These are phyloP conservation scores for Helicosporidium sp. DNA, from an alignment of 139 green algal genomes.

Conservation along the genomic window DNA sequence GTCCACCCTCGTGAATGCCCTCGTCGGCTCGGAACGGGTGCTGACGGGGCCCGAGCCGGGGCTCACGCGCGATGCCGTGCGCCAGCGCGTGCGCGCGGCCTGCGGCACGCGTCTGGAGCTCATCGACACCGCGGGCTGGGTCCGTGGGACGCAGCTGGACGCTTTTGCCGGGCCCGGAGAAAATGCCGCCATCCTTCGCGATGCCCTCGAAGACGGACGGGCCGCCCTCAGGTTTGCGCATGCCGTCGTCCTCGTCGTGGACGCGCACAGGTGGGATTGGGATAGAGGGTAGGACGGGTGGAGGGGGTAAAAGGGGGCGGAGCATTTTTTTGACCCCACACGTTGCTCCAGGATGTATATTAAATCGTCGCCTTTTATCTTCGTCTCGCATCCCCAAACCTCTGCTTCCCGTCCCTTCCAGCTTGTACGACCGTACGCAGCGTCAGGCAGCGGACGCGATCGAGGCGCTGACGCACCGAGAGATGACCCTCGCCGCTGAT, in stretches of 20 bases:
- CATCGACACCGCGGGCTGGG: slow-evolving; percentile 79
- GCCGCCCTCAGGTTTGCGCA: slow-evolving; percentile 40
- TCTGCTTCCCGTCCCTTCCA: too few species aligned
- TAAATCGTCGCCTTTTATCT: too few species aligned
- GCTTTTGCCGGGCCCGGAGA: too few species aligned
- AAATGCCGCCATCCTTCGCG: too few species aligned
- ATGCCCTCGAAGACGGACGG: slow-evolving; percentile 17
- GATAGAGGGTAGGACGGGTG: too few species aligned
- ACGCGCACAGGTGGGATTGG: slow-evolving; percentile 26
- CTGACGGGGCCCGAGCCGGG: slow-evolving; percentile 81
- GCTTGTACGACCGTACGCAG: too few species aligned
- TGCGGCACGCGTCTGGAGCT: slow-evolving; percentile 55
- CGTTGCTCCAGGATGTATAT: too few species aligned
- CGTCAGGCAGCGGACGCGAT: not conserved
- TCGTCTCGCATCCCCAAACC: too few species aligned
- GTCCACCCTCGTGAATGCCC: slow-evolving; percentile 58
- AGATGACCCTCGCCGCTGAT: slow-evolving; percentile 36
- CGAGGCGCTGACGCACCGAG: slow-evolving; percentile 28
- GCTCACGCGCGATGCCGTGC: slow-evolving; percentile 66
- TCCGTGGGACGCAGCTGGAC: slow-evolving; percentile 19
- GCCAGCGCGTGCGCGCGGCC: not conserved
- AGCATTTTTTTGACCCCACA: too few species aligned
- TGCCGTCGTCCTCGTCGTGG: slow-evolving; percentile 71
- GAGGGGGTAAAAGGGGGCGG: too few species aligned
- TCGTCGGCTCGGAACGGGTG: slow-evolving; percentile 53